Percentiles rank a stretch among this genome's conserved stretches.
Evolutionary conservation across 352 stramenopile genomes (phyloP).

Genomic region (Blastocystis sp.): DNA sequence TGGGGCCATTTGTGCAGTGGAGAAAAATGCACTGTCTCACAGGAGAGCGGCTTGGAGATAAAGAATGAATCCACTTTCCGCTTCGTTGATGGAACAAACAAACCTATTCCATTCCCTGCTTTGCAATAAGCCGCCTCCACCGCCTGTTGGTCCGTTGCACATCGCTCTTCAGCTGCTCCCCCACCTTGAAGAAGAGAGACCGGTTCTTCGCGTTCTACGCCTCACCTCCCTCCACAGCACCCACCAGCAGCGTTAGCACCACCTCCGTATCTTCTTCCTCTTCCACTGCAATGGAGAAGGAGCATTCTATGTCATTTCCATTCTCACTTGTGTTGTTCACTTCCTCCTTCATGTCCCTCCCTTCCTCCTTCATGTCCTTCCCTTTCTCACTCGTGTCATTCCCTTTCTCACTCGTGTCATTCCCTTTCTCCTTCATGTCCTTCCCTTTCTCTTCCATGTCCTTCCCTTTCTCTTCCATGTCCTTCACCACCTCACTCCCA

Average conservation of each 20-base stretch:
- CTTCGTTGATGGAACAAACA: neutral
- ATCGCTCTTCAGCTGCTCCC: slow-evolving; percentile 30
- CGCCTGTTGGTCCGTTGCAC: slow-evolving; percentile 6
- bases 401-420: no score
- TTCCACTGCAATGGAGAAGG: slow-evolving; percentile 20
- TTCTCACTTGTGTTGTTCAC: no score
- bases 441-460: no score
- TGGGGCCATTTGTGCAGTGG: neutral
- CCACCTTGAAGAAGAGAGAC: slow-evolving; percentile 29
- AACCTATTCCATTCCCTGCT: neutral
- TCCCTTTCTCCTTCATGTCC: no score
- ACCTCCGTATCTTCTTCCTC: neutral
- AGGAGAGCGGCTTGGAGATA: neutral
- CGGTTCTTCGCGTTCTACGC: neutral
- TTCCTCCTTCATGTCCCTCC: no score
- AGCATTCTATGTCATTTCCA: no score
- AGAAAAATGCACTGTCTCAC: no score
- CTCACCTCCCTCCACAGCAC: no score
- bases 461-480: no score
- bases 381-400: neutral
- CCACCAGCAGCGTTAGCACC: neutral
- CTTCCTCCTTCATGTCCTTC: neutral
- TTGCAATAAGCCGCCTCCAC: slow-evolving; percentile 20
- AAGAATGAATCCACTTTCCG: neutral
- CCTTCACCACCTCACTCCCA: no score